These are phyloP conservation scores for Fusarium palustre DNA, from an alignment of 2,329 filamentous ascomycete genomes.

Conservation along the genomic window DNA sequence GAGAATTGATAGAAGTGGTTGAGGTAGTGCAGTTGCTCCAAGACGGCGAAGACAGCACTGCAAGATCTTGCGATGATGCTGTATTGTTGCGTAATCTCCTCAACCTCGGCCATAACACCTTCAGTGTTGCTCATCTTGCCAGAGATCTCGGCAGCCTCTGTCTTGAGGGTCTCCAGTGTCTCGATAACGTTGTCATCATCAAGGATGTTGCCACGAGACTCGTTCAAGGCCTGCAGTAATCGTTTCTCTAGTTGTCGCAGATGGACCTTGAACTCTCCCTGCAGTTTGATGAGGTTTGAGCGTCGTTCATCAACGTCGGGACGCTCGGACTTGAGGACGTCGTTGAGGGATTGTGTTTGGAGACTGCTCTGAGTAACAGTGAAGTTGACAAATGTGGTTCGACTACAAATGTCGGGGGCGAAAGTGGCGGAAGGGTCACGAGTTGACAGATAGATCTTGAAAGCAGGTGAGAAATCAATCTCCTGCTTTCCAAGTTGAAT, in stretches of 20 bases:
- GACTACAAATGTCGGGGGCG: slow-evolving; percentile 95
- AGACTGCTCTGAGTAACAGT: slow-evolving; percentile 99
- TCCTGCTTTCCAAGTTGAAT: slow-evolving; percentile 99
- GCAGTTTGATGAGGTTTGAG: slow-evolving; percentile 97
- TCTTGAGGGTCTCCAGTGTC: slow-evolving; percentile 97
- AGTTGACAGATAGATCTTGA: slow-evolving; percentile 95
- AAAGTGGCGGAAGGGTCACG: slow-evolving; percentile 96
- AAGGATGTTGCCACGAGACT: slow-evolving; percentile 96
- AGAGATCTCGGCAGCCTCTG: slow-evolving; percentile 95
- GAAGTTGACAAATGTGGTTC: slow-evolving; percentile 99
- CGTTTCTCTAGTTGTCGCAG: slow-evolving; percentile 94
- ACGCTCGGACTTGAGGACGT: slow-evolving; percentile 96
- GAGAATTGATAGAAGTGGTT: slow-evolving; percentile 99
- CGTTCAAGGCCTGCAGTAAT: slow-evolving; percentile 92
- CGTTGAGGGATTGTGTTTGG: slow-evolving; percentile 96
- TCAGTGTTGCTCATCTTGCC: slow-evolving; percentile 96
- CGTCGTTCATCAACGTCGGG: slow-evolving; percentile 96
- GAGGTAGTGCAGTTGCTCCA: slow-evolving; percentile 97
- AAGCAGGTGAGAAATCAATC: slow-evolving; percentile 97
- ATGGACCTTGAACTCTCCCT: slow-evolving; percentile 99
- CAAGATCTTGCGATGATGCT: slow-evolving; percentile 92
- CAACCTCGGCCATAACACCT: slow-evolving; percentile 97
- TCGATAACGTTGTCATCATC: slow-evolving; percentile 99
- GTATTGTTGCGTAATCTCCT: slow-evolving; percentile 95
- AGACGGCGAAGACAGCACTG: slow-evolving; percentile 95